These are phyloP conservation scores for Adansonia digitata DNA, from an alignment of 345 rosid genomes.

Conservation along the genomic window DNA sequence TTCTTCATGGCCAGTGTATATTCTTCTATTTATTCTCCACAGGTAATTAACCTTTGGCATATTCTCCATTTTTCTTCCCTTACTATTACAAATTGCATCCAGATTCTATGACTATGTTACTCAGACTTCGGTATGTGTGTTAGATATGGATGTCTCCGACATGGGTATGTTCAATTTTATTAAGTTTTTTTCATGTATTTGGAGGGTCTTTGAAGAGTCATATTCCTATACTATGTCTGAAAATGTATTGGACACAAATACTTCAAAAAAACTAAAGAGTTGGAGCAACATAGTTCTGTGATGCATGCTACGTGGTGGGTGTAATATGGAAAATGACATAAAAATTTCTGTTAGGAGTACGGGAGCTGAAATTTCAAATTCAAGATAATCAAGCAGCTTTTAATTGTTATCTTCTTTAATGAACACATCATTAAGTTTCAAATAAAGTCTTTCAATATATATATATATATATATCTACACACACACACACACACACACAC, in stretches of 20 bases:
- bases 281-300: no score
- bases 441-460: neutral
- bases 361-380: neutral
- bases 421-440: neutral
- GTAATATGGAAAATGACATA: neutral
- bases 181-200: no score
- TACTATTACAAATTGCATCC: neutral
- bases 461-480: no score
- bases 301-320: neutral
- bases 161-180: no score
- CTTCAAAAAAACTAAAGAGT: no score
- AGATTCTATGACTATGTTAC: neutral
- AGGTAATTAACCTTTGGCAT: slow-evolving; percentile 36
- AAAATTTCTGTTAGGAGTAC: neutral
- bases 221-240: no score
- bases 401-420: neutral
- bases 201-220: no score
- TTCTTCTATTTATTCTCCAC: slow-evolving; percentile 75
- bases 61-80: neutral
- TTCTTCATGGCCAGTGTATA: slow-evolving; percentile 84
- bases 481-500: no score
- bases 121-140: no score
- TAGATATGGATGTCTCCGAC: no score
- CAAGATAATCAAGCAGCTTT: neutral
- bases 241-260: no score